Evolutionary conservation across 2,329 filamentous ascomycete genomes (phyloP).

Genomic region (Chaetomium sp.): DNA sequence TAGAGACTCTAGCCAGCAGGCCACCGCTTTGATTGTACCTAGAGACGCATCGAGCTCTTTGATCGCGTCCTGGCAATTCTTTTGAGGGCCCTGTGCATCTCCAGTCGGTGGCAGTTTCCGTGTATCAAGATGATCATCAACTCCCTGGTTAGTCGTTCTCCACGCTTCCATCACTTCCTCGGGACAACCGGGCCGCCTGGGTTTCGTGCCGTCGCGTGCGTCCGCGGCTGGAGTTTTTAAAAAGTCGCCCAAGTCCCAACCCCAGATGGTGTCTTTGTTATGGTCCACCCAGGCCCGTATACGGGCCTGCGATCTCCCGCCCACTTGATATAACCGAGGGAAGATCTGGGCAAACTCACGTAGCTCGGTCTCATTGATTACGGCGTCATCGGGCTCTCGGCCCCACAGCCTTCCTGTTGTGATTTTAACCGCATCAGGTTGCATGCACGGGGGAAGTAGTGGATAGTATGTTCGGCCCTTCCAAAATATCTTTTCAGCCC

Average conservation of each 20-base stretch:
- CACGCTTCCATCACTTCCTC: not conserved
- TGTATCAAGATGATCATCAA: too few relatives aligned
- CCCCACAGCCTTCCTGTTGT: too few relatives aligned
- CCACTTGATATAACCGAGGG: not conserved
- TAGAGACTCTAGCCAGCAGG: not conserved
- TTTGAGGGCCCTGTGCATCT: not conserved
- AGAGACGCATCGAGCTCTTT: not conserved
- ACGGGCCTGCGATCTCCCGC: not conserved
- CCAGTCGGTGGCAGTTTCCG: too few relatives aligned
- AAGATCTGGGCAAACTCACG: constrained; percentile 4
- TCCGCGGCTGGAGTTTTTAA: not conserved
- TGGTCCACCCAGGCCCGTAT: not conserved
- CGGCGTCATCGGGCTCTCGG: not conserved
- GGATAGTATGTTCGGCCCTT: too few relatives aligned
- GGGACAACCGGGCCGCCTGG: not conserved
- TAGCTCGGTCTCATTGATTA: not conserved
- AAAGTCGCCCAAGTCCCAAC: constrained; percentile 6
- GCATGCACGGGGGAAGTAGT: too few relatives aligned
- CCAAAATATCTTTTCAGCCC: too few relatives aligned
- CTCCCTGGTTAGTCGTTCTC: too few relatives aligned
- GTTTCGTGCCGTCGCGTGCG: not conserved
- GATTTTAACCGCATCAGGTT: too few relatives aligned
- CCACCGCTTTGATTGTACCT: not conserved
- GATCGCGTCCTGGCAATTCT: not conserved
- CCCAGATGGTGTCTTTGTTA: not conserved